A percentile compares a stretch with the other conserved stretches of the same genome.
Evolutionary conservation across 2,329 filamentous ascomycete species (phyloP).

Genomic region (Graphiopsis chlorocephala): DNA sequence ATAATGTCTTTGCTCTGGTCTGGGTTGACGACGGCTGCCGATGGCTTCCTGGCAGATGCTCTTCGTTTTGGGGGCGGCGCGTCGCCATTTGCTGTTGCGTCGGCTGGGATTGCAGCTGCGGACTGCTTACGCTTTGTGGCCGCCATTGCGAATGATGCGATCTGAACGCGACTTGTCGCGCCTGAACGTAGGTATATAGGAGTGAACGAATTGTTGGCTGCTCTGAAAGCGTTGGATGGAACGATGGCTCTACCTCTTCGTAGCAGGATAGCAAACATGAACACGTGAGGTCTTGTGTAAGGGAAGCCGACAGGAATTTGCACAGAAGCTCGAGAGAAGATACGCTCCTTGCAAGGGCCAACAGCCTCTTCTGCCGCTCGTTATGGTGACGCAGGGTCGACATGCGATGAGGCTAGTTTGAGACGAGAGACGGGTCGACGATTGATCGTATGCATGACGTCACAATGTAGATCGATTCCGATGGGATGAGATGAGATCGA

Average conservation of each 20-base stretch:
- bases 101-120: slow-evolving; percentile 11
- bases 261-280: slow-evolving; percentile 15
- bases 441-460: slow-evolving; percentile 6
- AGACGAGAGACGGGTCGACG: not conserved
- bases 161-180: not conserved
- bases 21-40: slow-evolving; percentile 26
- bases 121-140: slow-evolving; percentile 29
- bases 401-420: not conserved
- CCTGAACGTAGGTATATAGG: not conserved
- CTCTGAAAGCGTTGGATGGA: not conserved
- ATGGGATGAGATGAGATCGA: not conserved
- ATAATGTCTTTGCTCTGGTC: slow-evolving; percentile 40
- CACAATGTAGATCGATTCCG: not conserved
- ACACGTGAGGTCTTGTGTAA: not conserved
- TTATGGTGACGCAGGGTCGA: slow-evolving; percentile 14
- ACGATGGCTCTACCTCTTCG: not conserved
- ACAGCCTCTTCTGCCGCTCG: slow-evolving; percentile 1
- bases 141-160: slow-evolving; percentile 20
- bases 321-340: not conserved
- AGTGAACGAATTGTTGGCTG: not conserved
- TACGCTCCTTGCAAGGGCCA: not conserved
- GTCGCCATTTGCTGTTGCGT: slow-evolving; percentile 19
- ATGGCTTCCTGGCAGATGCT: slow-evolving; percentile 19
- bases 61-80: slow-evolving; percentile 21
- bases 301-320: not conserved